These are phyloP conservation scores for Hyaloscypha bicolor DNA, from an alignment of 495 filamentous ascomycete genomes.

Conservation along the genomic window DNA sequence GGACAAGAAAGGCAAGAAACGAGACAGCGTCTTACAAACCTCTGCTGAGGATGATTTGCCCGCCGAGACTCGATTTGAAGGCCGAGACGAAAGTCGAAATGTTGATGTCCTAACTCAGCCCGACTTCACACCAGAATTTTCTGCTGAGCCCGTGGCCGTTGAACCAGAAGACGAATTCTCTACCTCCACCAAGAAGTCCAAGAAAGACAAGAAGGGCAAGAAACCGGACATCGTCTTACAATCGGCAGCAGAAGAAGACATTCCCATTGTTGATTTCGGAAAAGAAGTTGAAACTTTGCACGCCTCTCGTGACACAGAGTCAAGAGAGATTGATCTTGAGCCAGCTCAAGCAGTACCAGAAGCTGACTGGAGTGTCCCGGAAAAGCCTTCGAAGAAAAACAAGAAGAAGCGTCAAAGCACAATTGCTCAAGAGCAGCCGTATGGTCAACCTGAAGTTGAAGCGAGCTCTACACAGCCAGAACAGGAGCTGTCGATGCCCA, in stretches of 20 bases:
- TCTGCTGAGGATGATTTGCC: neutral
- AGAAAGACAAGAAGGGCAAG: slow-evolving; percentile 47
- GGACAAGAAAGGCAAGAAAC: slow-evolving; percentile 43
- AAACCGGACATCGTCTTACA: slow-evolving; percentile 17
- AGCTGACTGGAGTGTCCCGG: slow-evolving; percentile 4
- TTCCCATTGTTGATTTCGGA: slow-evolving; percentile 1
- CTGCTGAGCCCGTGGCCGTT: slow-evolving; percentile 31
- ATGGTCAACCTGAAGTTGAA: neutral
- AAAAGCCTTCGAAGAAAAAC: slow-evolving; percentile 30
- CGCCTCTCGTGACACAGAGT: neutral
- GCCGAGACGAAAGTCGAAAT: neutral
- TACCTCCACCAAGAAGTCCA: slow-evolving; percentile 37
- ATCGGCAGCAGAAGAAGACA: slow-evolving; percentile 3
- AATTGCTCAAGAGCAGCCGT: neutral
- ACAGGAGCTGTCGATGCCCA: neutral
- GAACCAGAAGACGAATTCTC: slow-evolving; percentile 36
- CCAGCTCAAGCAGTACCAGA: neutral
- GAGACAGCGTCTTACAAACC: slow-evolving; percentile 13
- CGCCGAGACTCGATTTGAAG: neutral
- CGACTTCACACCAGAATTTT: neutral
- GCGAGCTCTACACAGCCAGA: neutral
- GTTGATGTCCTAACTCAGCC: neutral
- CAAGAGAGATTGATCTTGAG: slow-evolving; percentile 3
- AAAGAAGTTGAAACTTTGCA: slow-evolving; percentile 3
- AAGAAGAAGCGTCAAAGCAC: slow-evolving; percentile 31